Percentiles rank a stretch among this genome's conserved stretches.
Conservation (phyloP, 768 basidiomycete species). For the Suillus plorans region DNA sequence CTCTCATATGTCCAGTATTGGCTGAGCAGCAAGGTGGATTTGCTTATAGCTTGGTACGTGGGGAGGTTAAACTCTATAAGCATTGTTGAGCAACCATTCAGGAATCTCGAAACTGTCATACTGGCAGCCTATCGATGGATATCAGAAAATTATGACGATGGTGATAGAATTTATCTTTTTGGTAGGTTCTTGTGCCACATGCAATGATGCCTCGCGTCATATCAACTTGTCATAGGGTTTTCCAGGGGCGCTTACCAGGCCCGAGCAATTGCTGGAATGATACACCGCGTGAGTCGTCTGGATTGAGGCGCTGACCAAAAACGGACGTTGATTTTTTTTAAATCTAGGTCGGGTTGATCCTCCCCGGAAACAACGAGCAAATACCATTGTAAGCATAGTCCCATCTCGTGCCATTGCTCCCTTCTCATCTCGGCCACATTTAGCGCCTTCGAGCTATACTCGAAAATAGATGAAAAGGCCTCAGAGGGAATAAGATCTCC, state of each 20-base stretch:
- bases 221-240: conserved; percentile 31
- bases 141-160: conserved; percentile 28
- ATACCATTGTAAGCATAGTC: conserved; percentile 31
- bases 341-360: conserved; percentile 33
- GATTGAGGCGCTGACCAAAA: conserved; percentile 3
- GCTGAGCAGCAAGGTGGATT: conserved; percentile 24
- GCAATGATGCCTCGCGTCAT: neutral
- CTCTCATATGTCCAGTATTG: conserved; percentile 22
- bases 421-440: neutral
- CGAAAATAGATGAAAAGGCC: conserved; percentile 7
- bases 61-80: neutral
- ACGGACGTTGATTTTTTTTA: neutral
- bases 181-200: conserved; percentile 21
- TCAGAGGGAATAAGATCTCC: neutral
- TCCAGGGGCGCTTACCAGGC: conserved; percentile 44
- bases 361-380: conserved; percentile 33
- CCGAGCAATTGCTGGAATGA: conserved; percentile 37
- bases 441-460: conserved; percentile 33
- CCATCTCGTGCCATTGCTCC: neutral
- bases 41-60: conserved; percentile 32
- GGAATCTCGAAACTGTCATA: conserved; percentile 31
- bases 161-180: conserved; percentile 38
- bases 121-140: conserved; percentile 34
- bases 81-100: conserved; percentile 6
- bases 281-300: conserved; percentile 26